These are phyloP conservation scores for Trichodelitschia bisporula DNA, from an alignment of 495 filamentous ascomycete genomes.

Conservation along the genomic window DNA sequence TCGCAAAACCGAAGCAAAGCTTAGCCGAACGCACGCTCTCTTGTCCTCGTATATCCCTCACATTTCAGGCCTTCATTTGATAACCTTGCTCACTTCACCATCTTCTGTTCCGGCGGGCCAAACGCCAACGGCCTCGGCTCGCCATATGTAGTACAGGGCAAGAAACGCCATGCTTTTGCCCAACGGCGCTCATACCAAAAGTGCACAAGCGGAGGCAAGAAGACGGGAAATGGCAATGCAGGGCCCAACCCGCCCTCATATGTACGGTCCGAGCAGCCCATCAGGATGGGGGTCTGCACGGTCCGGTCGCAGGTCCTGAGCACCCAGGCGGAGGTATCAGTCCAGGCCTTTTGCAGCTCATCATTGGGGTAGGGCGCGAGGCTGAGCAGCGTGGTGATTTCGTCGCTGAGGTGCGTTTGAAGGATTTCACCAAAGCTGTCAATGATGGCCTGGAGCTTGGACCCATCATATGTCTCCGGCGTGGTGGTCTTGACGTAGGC, in stretches of 20 bases:
- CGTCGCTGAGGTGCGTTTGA: conserved; percentile 3
- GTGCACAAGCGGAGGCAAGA: conserved; percentile 1
- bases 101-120: too few species aligned
- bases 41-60: too few species aligned
- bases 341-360: neutral
- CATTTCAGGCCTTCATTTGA: too few species aligned
- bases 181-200: conserved; percentile 3
- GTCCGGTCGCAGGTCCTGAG: conserved; percentile 1
- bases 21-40: too few species aligned
- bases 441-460: neutral
- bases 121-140: conserved; percentile 3
- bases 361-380: neutral
- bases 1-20: too few species aligned
- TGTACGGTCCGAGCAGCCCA: conserved; percentile 5
- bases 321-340: conserved; percentile 1
- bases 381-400: conserved; percentile 2
- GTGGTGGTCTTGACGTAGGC: conserved; percentile 1
- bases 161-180: conserved; percentile 4
- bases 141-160: conserved; percentile 4
- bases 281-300: conserved; percentile 1
- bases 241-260: conserved; percentile 4
- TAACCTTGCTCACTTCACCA: too few species aligned
- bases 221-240: conserved; percentile 4
- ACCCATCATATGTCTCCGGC: neutral
- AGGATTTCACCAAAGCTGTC: conserved; percentile 3